A percentile compares a stretch with the other conserved stretches of the same genome.
Conservation (phyloP, 2,329 filamentous ascomycete species). For the Huntiella savannae region DNA sequence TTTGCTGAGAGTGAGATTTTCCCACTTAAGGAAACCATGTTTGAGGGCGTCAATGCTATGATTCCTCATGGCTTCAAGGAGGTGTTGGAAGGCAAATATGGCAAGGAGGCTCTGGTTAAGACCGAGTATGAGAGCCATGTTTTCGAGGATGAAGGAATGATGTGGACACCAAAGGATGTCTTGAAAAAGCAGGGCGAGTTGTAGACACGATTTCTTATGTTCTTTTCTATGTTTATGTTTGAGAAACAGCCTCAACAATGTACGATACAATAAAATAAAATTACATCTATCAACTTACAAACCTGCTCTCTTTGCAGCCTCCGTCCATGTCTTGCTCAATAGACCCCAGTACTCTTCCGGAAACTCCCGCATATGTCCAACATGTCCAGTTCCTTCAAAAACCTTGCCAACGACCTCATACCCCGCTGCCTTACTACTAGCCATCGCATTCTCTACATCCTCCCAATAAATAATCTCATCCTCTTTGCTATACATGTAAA, state of each 20-base stretch:
- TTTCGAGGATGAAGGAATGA: slow-evolving; percentile 22
- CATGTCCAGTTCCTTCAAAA: slow-evolving; percentile 40
- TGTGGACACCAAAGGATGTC: slow-evolving; percentile 15
- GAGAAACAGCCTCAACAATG: neutral
- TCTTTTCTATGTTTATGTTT: neutral
- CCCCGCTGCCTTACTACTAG: slow-evolving; percentile 26
- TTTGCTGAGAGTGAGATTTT: slow-evolving; percentile 38
- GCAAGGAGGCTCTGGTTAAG: slow-evolving; percentile 28
- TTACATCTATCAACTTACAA: neutral
- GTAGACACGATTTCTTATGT: neutral
- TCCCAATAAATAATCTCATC: slow-evolving; percentile 36
- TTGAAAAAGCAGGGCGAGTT: slow-evolving; percentile 4
- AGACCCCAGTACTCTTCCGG: slow-evolving; percentile 36
- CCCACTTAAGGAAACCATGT: slow-evolving; percentile 48
- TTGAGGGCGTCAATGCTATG: slow-evolving; percentile 46
- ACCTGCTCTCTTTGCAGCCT: neutral
- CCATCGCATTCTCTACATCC: slow-evolving; percentile 36
- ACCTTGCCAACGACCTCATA: slow-evolving; percentile 29
- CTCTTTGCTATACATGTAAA: slow-evolving; percentile 40
- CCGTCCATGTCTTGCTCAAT: slow-evolving; percentile 8
- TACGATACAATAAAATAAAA: neutral
- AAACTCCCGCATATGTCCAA: slow-evolving; percentile 39
- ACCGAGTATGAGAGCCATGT: slow-evolving; percentile 30
- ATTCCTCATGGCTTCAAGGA: slow-evolving; percentile 45
- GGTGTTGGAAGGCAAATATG: slow-evolving; percentile 39